phyloP scores from a whole-genome alignment of 1,139 yeast species.

The Hyphopichia burtonii region DNA sequence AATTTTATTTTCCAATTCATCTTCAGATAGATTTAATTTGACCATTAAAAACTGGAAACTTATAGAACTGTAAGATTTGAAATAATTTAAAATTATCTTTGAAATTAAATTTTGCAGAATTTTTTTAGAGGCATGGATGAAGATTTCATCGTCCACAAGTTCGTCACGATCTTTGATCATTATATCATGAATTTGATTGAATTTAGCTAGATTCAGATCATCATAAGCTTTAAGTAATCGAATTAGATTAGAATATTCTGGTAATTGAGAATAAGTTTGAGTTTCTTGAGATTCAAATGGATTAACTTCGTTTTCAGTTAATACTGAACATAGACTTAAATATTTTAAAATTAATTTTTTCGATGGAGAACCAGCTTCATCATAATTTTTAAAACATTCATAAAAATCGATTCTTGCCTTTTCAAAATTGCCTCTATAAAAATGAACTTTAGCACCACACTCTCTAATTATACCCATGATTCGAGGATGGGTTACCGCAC shows the following conservation, averaged over 20 bases:
- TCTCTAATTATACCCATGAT: slow-evolving; percentile 71
- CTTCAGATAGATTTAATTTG: slow-evolving; percentile 19
- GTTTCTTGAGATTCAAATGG: slow-evolving; percentile 67
- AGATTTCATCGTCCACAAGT: slow-evolving; percentile 35
- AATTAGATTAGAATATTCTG: slow-evolving; percentile 33
- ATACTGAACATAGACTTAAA: slow-evolving; percentile 60
- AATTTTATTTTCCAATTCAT: slow-evolving; percentile 37
- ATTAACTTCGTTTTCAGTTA: slow-evolving; percentile 63
- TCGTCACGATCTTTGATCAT: slow-evolving; percentile 15
- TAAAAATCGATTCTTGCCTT: slow-evolving; percentile 65
- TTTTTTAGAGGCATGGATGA: slow-evolving; percentile 22
- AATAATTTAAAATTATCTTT: slow-evolving; percentile 26
- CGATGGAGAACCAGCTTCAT: slow-evolving; percentile 69
- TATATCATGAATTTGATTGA: slow-evolving; percentile 12
- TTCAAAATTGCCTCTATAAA: slow-evolving; percentile 60
- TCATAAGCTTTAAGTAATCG: slow-evolving; percentile 31
- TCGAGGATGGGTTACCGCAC: slow-evolving; percentile 75
- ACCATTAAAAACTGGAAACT: slow-evolving; percentile 24
- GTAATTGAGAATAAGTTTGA: slow-evolving; percentile 40
- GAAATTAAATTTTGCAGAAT: slow-evolving; percentile 32
- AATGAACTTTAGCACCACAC: slow-evolving; percentile 71
- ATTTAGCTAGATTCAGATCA: slow-evolving; percentile 24
- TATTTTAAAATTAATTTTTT: slow-evolving; percentile 60
- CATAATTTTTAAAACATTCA: slow-evolving; percentile 73
- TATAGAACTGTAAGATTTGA: slow-evolving; percentile 29